Base-by-base conservation (phyloP, 2,329 filamentous ascomycete genomes). In the Paraconiothyrium brasiliense region DNA sequence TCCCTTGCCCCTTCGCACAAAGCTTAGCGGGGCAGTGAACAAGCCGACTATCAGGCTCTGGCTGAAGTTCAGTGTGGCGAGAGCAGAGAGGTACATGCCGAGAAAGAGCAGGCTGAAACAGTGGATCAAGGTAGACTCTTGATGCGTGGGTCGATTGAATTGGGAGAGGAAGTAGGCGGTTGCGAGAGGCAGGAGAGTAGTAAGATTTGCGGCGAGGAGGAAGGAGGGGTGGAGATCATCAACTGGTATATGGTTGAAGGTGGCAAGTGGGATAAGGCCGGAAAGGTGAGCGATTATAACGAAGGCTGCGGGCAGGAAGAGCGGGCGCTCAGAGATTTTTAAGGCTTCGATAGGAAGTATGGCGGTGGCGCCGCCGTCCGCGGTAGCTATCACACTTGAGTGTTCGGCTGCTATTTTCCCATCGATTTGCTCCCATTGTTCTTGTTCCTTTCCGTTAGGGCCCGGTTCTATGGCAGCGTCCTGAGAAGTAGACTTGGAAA, bases 11-110 rank as follows among this genome's bases (percentile, higher is more conserved):
- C 35, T 49, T 8, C 80, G 84, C 20, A 90, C 83, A 75, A 97
- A 97, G n/a, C 89, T 90, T 14, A 98, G 83, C 0, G 94, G 94
- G 3, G 87, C 83, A 47, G 92, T 89, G 49, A 94, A 82, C 2
- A 98, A 82, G 41, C 95, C 95, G 54, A 97, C 84, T 41, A 97
- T 83, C 75, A 98, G 90, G 51, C 93, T 90, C 14, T 97, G 89
- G 3, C 91, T 93, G 84, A 99, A 99, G 80, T 99, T 99, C 55
- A 99, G 87, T 0, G 94, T 99, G 2, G 95, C 94, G 13, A 99
- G 90, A 0, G 94, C 91, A 13, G 94, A 94, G 66, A 99, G 88
- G 71, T 93, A 94, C 83, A 97, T 92, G 71, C 95, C 95, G 0
- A 98, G 87, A 10, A 97, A 84, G 13, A 99, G 88, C n/a, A 98